Percentiles rank a stretch among this genome's conserved stretches.
These are phyloP conservation scores for Heterobasidion occidentale DNA, from an alignment of 1,284 basidiomycete genomes.

Conservation along the genomic window DNA sequence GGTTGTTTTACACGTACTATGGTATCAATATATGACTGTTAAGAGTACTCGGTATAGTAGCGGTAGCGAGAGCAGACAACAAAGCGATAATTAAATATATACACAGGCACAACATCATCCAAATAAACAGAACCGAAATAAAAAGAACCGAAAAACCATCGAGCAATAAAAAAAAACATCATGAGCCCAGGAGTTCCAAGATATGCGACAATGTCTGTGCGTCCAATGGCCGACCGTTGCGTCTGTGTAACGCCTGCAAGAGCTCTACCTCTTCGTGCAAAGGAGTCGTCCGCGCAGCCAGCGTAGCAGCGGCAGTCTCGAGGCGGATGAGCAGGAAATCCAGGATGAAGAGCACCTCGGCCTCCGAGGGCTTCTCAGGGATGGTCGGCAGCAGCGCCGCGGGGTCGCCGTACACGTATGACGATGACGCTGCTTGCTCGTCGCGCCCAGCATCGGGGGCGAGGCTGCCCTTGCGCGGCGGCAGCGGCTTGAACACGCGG, in stretches of 20 bases:
- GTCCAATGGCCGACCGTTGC: constrained; percentile 29
- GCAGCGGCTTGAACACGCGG: constrained; percentile 48
- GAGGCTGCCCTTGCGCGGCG: constrained; percentile 38
- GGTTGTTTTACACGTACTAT: constrained; percentile 9
- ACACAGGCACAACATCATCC: neutral
- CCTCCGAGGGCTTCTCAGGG: constrained; percentile 66
- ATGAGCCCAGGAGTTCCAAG: constrained; percentile 10
- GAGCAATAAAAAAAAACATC: neutral
- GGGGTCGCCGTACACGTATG: constrained; percentile 49
- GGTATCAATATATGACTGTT: constrained; percentile 12
- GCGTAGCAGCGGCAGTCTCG: constrained; percentile 69
- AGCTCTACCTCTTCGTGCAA: constrained; percentile 14
- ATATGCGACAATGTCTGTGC: constrained; percentile 36
- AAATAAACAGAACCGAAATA: neutral
- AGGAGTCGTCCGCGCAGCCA: constrained; percentile 27
- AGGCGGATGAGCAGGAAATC: constrained; percentile 73
- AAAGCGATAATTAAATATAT: constrained; percentile 7
- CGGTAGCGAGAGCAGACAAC: neutral
- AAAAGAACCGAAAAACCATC: neutral
- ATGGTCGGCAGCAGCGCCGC: constrained; percentile 66
- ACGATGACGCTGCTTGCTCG: constrained; percentile 23
- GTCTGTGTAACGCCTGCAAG: constrained; percentile 21
- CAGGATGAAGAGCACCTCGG: constrained; percentile 68
- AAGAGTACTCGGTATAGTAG: constrained; percentile 10
- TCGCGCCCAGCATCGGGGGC: constrained; percentile 20